These are phyloP conservation scores for Buddleja alternifolia DNA, from an alignment of 257 asterid species.

Conservation along the genomic window DNA sequence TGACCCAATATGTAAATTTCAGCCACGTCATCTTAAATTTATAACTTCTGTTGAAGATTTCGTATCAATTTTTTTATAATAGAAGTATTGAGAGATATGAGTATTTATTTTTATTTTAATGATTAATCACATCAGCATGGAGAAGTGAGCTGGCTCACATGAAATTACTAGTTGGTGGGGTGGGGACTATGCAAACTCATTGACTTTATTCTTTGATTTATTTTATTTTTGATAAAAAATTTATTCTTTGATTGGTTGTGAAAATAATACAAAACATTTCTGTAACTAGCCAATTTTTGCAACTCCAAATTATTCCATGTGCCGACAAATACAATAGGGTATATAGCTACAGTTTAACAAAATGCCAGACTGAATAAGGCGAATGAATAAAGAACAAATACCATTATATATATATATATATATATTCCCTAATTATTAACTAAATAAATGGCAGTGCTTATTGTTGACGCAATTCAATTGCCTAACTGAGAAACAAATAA, in stretches of 20 bases:
- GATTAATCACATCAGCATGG: constrained; percentile 29
- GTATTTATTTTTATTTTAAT: background rate
- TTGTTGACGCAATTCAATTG: too few species aligned
- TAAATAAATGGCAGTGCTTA: too few species aligned
- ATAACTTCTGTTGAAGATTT: too few species aligned
- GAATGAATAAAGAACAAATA: too few species aligned
- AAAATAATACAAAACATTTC: constrained; percentile 19
- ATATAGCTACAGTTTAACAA: background rate
- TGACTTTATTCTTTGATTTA: constrained; percentile 37
- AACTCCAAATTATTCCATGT: constrained; percentile 26
- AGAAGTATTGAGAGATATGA: too few species aligned
- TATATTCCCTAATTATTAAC: too few species aligned
- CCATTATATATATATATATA: too few species aligned
- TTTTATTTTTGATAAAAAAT: too few species aligned
- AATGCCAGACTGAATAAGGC: background rate
- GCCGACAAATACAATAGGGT: constrained; percentile 27
- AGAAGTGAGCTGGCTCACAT: constrained; percentile 41
- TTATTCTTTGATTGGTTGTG: constrained; percentile 32
- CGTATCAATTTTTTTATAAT: too few species aligned
- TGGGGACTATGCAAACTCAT: constrained; percentile 35
- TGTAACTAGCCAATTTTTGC: constrained; percentile 9
- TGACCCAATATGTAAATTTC: too few species aligned
- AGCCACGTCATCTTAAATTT: too few species aligned
- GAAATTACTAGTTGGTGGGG: constrained; percentile 39
- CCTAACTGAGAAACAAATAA: too few species aligned